Conservation (phyloP, 2,329 filamentous ascomycete species). For the Zymoseptoria passerinii region DNA sequence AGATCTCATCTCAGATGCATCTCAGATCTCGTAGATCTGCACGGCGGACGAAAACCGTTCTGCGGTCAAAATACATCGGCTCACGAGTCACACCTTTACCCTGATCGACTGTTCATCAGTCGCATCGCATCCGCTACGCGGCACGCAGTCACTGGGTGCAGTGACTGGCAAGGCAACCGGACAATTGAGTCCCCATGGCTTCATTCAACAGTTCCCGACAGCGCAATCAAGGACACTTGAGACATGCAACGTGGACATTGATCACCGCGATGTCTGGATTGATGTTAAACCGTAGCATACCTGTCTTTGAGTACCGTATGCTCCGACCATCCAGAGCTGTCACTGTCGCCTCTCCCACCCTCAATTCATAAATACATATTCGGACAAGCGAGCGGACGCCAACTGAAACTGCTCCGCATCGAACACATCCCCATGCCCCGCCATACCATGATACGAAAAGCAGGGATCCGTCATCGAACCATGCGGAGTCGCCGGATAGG, state of each 20-base stretch:
- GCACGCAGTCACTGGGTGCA: no score
- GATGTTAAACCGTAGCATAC: neutral
- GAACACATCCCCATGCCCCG: slow-evolving; percentile 11
- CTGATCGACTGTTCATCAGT: no score
- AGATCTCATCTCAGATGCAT: neutral
- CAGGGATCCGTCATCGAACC: slow-evolving; percentile 10
- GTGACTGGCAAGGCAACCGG: no score
- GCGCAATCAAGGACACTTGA: no score
- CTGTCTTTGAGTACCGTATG: neutral
- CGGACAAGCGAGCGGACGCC: neutral
- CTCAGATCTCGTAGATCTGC: neutral
- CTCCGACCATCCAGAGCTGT: neutral
- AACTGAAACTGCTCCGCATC: slow-evolving; percentile 11
- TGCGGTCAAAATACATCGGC: neutral
- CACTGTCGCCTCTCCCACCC: neutral
- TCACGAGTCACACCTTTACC: no score
- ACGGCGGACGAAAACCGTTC: neutral
- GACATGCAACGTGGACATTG: no score
- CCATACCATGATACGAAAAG: slow-evolving; percentile 12
- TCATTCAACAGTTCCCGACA: no score
- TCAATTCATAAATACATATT: neutral
- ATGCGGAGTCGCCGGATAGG: slow-evolving; percentile 15
- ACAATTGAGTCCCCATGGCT: no score
- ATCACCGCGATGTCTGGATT: neutral
- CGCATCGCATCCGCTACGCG: no score